phyloP scores from a whole-genome alignment of 2,329 filamentous ascomycete genomes.

The Cytospora piceicola region DNA sequence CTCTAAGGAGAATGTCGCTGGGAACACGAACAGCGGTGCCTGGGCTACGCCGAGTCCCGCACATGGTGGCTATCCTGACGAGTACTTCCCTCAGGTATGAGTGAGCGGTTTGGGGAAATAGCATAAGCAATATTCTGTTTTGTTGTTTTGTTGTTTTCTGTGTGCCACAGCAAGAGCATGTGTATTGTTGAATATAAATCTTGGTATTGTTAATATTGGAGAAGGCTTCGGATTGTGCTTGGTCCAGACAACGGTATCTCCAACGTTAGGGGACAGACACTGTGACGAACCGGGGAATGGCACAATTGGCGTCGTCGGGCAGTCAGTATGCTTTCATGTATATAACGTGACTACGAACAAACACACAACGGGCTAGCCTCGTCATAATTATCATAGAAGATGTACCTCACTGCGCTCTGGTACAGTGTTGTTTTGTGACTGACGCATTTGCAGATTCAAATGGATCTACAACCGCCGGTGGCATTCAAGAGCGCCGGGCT shows the following conservation, averaged over 20 bases:
- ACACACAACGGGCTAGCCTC: slow-evolving; percentile 7
- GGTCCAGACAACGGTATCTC: background rate
- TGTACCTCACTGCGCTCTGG: background rate
- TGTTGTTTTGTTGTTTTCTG: background rate
- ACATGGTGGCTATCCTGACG: slow-evolving; percentile 53
- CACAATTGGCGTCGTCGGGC: background rate
- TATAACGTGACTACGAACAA: slow-evolving; percentile 12
- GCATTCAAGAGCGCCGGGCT: too few relatives aligned
- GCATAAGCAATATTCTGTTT: background rate
- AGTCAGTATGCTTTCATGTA: slow-evolving; percentile 9
- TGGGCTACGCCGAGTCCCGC: slow-evolving; percentile 46
- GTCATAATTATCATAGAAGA: background rate
- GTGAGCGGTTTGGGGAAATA: background rate
- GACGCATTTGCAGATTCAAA: too few relatives aligned
- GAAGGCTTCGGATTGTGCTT: slow-evolving; percentile 10
- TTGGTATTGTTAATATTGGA: slow-evolving; percentile 5
- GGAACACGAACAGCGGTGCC: slow-evolving; percentile 38
- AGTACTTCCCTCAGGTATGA: slow-evolving; percentile 59
- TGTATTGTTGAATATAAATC: slow-evolving; percentile 5
- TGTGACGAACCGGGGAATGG: background rate
- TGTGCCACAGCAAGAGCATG: background rate
- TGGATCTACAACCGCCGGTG: too few relatives aligned
- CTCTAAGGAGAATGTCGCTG: slow-evolving; percentile 55
- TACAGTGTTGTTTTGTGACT: too few relatives aligned
- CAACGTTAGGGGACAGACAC: slow-evolving; percentile 3